These are phyloP conservation scores for Buddleja alternifolia DNA, from an alignment of 257 asterid species.

Conservation along the genomic window DNA sequence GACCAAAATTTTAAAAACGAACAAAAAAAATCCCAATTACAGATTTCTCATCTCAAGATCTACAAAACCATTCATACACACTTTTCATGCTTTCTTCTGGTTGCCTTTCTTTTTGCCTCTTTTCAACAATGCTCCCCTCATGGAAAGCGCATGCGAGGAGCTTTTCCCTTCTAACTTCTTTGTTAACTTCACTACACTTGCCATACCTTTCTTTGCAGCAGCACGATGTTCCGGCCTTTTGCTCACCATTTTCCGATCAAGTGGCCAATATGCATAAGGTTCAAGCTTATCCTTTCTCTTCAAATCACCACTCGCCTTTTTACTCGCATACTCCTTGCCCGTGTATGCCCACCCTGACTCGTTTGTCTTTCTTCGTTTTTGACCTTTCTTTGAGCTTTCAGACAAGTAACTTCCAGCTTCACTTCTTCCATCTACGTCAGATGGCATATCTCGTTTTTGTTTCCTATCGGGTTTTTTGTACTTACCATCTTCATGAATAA, in stretches of 20 bases:
- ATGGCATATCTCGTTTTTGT: conserved; percentile 40
- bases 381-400: conserved; percentile 46
- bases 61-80: too few relatives aligned
- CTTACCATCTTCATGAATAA: conserved; percentile 62
- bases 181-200: conserved; percentile 75
- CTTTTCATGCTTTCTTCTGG: conserved; percentile 30
- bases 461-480: conserved; percentile 46
- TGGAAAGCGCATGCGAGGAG: conserved; percentile 65
- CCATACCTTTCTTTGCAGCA: conserved; percentile 89
- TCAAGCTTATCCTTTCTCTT: conserved; percentile 89
- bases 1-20: too few relatives aligned
- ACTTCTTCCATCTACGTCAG: conserved; percentile 53
- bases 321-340: conserved; percentile 86
- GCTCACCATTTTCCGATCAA: conserved; percentile 95
- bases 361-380: conserved; percentile 65
- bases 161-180: conserved; percentile 90
- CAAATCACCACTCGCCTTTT: conserved; percentile 89
- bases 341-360: conserved; percentile 90
- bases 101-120: conserved; percentile 45
- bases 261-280: conserved; percentile 99
- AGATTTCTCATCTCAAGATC: too few relatives aligned
- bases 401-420: conserved; percentile 57
- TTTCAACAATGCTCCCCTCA: conserved; percentile 40
- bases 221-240: conserved; percentile 87
- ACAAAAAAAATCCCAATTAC: too few relatives aligned